Conservation (phyloP, 169 alveolate species). For the Plasmodium ovale region DNA sequence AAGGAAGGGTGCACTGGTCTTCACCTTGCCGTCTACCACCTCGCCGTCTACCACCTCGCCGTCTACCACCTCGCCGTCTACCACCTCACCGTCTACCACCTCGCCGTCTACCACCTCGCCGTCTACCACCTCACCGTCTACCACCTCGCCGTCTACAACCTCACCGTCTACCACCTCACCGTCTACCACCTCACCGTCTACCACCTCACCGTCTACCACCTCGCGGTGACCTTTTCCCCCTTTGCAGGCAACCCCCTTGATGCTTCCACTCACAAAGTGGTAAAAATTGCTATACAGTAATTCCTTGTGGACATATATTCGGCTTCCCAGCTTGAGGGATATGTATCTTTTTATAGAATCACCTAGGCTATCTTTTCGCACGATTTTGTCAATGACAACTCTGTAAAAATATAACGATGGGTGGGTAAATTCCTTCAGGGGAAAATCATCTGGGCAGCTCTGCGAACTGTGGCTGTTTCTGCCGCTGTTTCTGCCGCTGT, state of each 20-base stretch:
- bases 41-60: too few relatives aligned
- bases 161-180: not conserved
- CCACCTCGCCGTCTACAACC: not conserved
- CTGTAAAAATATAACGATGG: constrained; percentile 28
- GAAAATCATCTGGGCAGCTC: constrained; percentile 4
- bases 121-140: too few relatives aligned
- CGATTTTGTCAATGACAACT: constrained; percentile 17
- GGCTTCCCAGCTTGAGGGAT: not conserved
- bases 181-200: not conserved
- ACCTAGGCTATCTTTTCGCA: constrained; percentile 4
- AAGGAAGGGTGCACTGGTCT: not conserved
- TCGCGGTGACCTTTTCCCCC: not conserved
- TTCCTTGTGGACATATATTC: not conserved
- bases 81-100: too few relatives aligned
- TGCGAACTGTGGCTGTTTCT: too few relatives aligned
- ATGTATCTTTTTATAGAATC: constrained; percentile 11
- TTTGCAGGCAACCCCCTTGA: not conserved
- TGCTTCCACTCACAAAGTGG: not conserved
- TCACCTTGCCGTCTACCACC: too few relatives aligned
- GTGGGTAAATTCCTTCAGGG: constrained; percentile 23
- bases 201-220: not conserved
- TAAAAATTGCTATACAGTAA: constrained; percentile 4
- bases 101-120: too few relatives aligned
- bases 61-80: too few relatives aligned
- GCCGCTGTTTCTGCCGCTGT: too few relatives aligned